Percentiles rank a stretch among this genome's conserved stretches.
phyloP scores from a whole-genome alignment of 1,139 yeast genomes.

The Kurtzmaniella natalensis region DNA sequence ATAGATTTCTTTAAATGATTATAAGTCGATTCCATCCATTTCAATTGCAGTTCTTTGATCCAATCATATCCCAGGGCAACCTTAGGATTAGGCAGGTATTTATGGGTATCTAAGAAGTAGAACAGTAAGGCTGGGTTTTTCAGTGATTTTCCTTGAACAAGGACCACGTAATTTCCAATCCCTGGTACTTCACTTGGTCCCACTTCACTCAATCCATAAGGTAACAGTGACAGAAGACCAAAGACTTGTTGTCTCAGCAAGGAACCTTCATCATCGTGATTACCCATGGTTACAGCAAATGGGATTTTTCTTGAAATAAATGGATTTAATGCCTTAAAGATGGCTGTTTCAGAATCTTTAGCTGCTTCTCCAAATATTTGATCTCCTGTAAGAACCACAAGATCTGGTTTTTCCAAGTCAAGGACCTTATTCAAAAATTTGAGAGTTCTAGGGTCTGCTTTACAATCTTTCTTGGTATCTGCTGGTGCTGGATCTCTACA shows the following conservation, averaged over 20 bases:
- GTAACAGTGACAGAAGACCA: constrained; percentile 20
- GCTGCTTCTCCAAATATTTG: constrained; percentile 60
- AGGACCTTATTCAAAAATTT: constrained; percentile 55
- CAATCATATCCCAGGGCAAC: constrained; percentile 79
- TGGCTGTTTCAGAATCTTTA: constrained; percentile 66
- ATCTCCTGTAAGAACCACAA: constrained; percentile 79
- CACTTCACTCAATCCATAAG: constrained; percentile 19
- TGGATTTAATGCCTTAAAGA: constrained; percentile 63
- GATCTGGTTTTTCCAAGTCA: constrained; percentile 63
- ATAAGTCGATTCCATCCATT: constrained; percentile 48
- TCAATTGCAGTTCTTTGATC: constrained; percentile 70
- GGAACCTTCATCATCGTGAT: constrained; percentile 36
- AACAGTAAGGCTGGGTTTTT: constrained; percentile 49
- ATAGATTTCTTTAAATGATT: constrained; percentile 25
- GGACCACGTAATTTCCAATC: constrained; percentile 21
- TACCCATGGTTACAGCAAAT: constrained; percentile 71
- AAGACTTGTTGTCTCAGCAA: constrained; percentile 19
- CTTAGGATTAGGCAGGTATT: constrained; percentile 61
- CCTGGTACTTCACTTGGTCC: constrained; percentile 25
- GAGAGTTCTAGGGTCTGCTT: constrained; percentile 63
- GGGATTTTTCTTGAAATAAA: constrained; percentile 58
- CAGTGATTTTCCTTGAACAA: constrained; percentile 13
- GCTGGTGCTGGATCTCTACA: constrained; percentile 62
- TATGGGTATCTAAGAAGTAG: constrained; percentile 81
- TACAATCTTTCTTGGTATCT: constrained; percentile 38